A percentile compares a stretch with the other conserved stretches of the same genome.
Conservation (phyloP, 1,284 basidiomycete species). For the Clitocybe nebularis region DNA sequence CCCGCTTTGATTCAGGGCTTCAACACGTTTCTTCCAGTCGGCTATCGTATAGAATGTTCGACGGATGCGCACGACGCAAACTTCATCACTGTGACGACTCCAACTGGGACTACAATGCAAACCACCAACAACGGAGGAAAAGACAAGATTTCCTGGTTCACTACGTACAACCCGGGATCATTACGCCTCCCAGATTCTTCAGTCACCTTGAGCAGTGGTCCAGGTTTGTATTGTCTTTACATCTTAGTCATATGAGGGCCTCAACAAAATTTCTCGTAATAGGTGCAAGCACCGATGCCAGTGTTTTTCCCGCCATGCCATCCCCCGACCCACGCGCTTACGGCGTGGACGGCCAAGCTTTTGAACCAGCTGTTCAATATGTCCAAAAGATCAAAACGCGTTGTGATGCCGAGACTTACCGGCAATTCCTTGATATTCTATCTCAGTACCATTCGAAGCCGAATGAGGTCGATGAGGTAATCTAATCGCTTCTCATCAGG, state of each 20-base stretch:
- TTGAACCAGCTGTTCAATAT: slow-evolving; percentile 85
- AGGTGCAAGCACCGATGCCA: neutral
- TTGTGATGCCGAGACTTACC: slow-evolving; percentile 92
- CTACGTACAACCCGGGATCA: slow-evolving; percentile 13
- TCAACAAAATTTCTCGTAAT: slow-evolving; percentile 1
- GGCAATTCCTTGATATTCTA: slow-evolving; percentile 90
- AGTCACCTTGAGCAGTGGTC: slow-evolving; percentile 5
- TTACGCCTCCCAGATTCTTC: slow-evolving; percentile 4
- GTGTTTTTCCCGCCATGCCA: slow-evolving; percentile 1
- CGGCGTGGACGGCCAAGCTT: slow-evolving; percentile 36
- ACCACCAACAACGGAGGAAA: slow-evolving; percentile 40
- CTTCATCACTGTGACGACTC: slow-evolving; percentile 74
- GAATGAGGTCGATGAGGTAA: slow-evolving; percentile 70
- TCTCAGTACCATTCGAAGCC: slow-evolving; percentile 58
- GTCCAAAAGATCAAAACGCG: slow-evolving; percentile 97
- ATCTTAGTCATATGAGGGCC: neutral
- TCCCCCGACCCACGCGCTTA: slow-evolving; percentile 23
- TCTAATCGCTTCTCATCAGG: slow-evolving; percentile 28
- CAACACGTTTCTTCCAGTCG: slow-evolving; percentile 95
- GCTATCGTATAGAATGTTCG: slow-evolving; percentile 88
- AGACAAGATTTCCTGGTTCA: slow-evolving; percentile 34
- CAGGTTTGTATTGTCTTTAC: neutral
- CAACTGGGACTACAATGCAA: slow-evolving; percentile 54
- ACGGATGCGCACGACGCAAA: slow-evolving; percentile 40
- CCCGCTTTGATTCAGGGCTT: slow-evolving; percentile 93